phyloP scores from a whole-genome alignment of 2,329 filamentous ascomycete genomes.

The Trichothecium sympodiale region DNA sequence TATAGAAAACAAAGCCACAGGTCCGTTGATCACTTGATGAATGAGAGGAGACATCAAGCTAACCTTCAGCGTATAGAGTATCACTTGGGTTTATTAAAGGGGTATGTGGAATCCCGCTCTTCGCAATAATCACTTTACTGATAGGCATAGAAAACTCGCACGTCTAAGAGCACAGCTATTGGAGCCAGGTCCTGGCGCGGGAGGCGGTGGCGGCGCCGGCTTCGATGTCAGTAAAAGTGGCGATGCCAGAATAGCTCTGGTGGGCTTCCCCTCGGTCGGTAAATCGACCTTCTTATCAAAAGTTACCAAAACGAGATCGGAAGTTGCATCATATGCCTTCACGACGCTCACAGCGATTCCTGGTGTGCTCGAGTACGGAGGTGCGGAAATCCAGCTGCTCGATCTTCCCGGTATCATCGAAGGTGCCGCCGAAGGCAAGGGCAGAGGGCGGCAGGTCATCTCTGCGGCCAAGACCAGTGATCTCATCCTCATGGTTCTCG shows the following conservation, averaged over 20 bases:
- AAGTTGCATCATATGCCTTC: slow-evolving; percentile 93
- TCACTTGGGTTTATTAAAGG: slow-evolving; percentile 94
- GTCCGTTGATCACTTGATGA: too few relatives aligned
- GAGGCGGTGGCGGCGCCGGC: slow-evolving; percentile 67
- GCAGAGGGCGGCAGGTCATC: slow-evolving; percentile 90
- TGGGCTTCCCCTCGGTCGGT: slow-evolving; percentile 97
- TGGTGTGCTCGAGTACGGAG: slow-evolving; percentile 93
- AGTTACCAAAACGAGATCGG: slow-evolving; percentile 94
- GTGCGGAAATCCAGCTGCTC: slow-evolving; percentile 94
- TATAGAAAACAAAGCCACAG: slow-evolving; percentile 95
- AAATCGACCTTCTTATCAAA: slow-evolving; percentile 99
- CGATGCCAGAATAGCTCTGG: slow-evolving; percentile 90
- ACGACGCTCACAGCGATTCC: slow-evolving; percentile 96
- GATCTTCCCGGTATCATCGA: slow-evolving; percentile 98
- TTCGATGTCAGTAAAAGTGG: slow-evolving; percentile 95
- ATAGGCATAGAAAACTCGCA: slow-evolving; percentile 70
- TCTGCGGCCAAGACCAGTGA: slow-evolving; percentile 97
- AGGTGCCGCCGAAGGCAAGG: slow-evolving; percentile 90
- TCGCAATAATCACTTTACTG: not conserved
- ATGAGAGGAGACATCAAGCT: slow-evolving; percentile 4
- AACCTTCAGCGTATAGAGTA: slow-evolving; percentile 55
- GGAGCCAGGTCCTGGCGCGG: slow-evolving; percentile 73
- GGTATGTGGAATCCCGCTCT: slow-evolving; percentile 43
- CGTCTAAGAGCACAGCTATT: slow-evolving; percentile 88
- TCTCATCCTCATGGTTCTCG: slow-evolving; percentile 89